phyloP scores from a whole-genome alignment of 1,284 basidiomycete genomes.

The Austropuccinia psidii region DNA sequence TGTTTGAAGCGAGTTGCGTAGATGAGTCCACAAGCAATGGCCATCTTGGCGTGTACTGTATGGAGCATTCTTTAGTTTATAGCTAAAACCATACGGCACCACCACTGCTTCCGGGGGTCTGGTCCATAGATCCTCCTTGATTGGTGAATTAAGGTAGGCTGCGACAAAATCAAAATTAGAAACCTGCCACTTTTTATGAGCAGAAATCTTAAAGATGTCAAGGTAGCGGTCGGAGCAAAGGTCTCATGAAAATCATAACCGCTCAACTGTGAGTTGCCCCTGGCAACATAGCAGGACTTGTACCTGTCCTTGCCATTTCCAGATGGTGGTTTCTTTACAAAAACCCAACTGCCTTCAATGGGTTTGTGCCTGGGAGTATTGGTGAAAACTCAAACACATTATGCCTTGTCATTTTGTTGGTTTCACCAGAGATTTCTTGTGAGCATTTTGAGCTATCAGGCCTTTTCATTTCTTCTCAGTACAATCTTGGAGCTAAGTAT shows the following conservation, averaged over 20 bases:
- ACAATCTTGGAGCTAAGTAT: too few species aligned
- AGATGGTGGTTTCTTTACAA: too few species aligned
- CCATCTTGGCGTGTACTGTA: background rate
- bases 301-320: too few species aligned
- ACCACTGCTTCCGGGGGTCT: background rate
- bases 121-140: background rate
- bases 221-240: background rate
- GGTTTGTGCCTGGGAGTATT: too few species aligned
- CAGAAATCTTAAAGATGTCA: background rate
- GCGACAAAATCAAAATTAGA: background rate
- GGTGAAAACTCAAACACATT: too few species aligned
- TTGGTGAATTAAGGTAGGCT: background rate
- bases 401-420: too few species aligned
- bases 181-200: background rate
- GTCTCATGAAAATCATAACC: background rate
- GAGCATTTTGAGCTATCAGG: too few species aligned
- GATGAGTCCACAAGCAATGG: background rate
- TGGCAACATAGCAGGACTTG: too few species aligned
- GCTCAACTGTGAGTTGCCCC: too few species aligned
- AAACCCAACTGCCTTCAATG: too few species aligned
- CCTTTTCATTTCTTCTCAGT: too few species aligned
- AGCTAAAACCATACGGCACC: background rate
- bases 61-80: background rate
- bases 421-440: too few species aligned
- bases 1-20: background rate